Evolutionary conservation across 192 early-diverging fungal genomes (phyloP), one percentile per base, ranked within the genome.

Genomic region (Phlyctochytrium bullatum): DNA sequence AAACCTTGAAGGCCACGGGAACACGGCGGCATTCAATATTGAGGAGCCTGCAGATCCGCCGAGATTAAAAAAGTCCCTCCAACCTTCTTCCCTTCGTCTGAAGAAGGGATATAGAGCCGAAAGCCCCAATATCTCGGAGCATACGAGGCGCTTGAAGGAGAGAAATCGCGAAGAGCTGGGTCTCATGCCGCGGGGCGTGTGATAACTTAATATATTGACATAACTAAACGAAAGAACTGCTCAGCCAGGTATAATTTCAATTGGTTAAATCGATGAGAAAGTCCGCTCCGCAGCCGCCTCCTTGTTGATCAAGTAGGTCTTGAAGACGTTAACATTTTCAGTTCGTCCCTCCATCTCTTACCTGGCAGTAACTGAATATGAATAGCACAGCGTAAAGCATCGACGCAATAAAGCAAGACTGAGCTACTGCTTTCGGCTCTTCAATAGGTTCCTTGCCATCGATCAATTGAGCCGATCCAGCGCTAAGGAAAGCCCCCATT

Each of bases 401-500:
- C 4, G 65, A 28, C 14, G 72, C 72, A 12, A 68, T 34, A 57
- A 67, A 73, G 64, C 72, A 73, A 33, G 67, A 25, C 25, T 47
- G 40, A n/a, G 59, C 72, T 16, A 73, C 72, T 10, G 34, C 54
- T 2, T 52, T 53, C 10, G 72, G 67, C 51, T 73, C 65, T 36
- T 73, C 72, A 66, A 73, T 73, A 30, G 23, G 59, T 32, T 73
- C 72, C 34, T 67, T 68, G 16, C 72, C 72, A 33, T 66, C 66
- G 24, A 73, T 53, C n/a, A 73, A 60, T 36, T 73, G 65, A 33
- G 52, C 34, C 24, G 52, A 61, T 54, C 57, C 61, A 14, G 59
- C 33, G 51, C 52, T 29, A 58, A 67, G 58, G 23, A 66, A 59
- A 47, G 72, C 72, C 1, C 72, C 72, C 14, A 73, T 62, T 23